Base-by-base conservation (phyloP, 2,329 filamentous ascomycete species). In the Epichloe gansuensis region DNA sequence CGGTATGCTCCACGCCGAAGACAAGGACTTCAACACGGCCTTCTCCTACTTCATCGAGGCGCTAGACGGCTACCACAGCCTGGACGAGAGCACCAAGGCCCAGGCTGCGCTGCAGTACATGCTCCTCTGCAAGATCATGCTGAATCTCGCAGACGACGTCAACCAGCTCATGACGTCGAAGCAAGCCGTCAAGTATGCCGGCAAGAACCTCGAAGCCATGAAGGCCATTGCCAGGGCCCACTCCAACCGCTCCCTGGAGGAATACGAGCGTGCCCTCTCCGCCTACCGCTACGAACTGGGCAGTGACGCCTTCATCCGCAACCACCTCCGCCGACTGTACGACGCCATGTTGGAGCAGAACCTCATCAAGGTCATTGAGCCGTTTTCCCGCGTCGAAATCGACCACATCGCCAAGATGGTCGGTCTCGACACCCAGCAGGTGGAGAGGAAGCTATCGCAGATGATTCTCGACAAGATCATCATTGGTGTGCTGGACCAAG, bases 391-490 rank as follows among this genome's bases (percentile, higher is more conserved):
- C 57, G 93, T 98, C 51, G 93, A 98, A 73, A 95, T 98, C 63
- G 86, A 85, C 62, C 93, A 98, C 69, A 89, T 98, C 63, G 91
- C 93, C 61, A 90, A 93, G 76, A 95, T 97, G 86, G 93, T 98
- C 50, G 91, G 91, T 41, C 78, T 98, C 57, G 93, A 97, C 69
- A 95, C 88, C 28, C 85, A 89, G 69, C 91, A 97, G 74, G 93
- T 98, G 55, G 94, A 98, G 81, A 83, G 91, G 62, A 98, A 98
- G 78, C 78, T 98, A 58, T 94, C 88, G 46, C 94, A 98, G 78
- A 98, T 98, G 94, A 98, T 98, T 65, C 79, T 98, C 55, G 93
- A 98, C 75, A 96, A 96, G 77, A 89, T 97, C 63, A 97, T 98
- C 65, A 89, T 96, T 61, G 93, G 94, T 55, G 93, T 98, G 52